A percentile compares a stretch with the other conserved stretches of the same genome.
These are phyloP conservation scores for Acanthochlamys bracteata DNA, from an alignment of 106 monocot genomes.

Conservation along the genomic window DNA sequence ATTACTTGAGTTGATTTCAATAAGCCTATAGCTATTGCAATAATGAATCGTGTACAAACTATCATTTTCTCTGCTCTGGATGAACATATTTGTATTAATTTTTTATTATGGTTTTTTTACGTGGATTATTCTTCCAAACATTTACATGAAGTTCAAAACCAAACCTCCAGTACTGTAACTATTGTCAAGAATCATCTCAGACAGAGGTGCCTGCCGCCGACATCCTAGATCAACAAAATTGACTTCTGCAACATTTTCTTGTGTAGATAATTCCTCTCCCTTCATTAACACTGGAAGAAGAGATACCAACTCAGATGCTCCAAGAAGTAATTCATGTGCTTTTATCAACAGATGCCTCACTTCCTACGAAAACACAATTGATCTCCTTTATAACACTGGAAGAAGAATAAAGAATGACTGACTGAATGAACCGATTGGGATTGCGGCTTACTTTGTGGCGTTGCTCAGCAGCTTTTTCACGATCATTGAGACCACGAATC, in stretches of 20 bases:
- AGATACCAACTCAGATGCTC: slow-evolving; percentile 25
- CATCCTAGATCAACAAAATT: slow-evolving; percentile 64
- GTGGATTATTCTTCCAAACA: no score
- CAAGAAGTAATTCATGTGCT: slow-evolving; percentile 49
- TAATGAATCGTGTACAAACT: no score
- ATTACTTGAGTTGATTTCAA: no score
- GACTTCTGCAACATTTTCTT: slow-evolving; percentile 5
- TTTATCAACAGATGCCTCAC: slow-evolving; percentile 58
- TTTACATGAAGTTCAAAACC: no score
- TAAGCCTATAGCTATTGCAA: no score
- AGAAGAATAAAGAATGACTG: not conserved
- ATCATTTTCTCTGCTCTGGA: no score
- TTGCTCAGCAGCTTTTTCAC: slow-evolving; percentile 53
- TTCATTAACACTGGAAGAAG: slow-evolving; percentile 36
- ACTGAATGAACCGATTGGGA: no score
- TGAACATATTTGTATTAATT: no score
- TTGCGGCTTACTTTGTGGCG: slow-evolving; percentile 82
- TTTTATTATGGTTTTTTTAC: no score
- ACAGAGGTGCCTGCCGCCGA: slow-evolving; percentile 56
- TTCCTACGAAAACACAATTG: slow-evolving; percentile 26
- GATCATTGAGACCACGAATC: slow-evolving; percentile 35
- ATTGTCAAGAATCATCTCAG: slow-evolving; percentile 48
- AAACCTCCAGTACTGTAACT: no score
- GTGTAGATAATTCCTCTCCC: slow-evolving; percentile 4
- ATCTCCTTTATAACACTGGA: not conserved